Percentiles rank a stretch among this genome's conserved stretches.
phyloP scores from a whole-genome alignment of 345 rosid species.

The Eucalyptus cloeziana region DNA sequence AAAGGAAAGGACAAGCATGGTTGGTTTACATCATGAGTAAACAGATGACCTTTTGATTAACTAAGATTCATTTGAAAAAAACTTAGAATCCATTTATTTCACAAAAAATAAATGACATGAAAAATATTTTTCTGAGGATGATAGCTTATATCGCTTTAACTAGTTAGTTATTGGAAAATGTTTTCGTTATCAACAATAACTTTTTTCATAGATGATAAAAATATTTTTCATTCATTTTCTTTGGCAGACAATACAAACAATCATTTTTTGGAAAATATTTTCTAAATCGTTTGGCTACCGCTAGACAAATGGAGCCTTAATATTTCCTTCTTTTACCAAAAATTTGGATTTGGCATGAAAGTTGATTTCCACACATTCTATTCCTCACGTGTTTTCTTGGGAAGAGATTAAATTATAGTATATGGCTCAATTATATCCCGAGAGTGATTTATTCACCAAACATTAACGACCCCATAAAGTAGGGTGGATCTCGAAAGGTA shows the following conservation, averaged over 20 bases:
- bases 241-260: accelerated
- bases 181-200: not conserved
- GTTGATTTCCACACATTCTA: not conserved
- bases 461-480: not conserved
- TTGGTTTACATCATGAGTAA: not conserved
- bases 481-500: not conserved
- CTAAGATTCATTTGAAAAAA: not conserved
- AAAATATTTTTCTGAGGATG: accelerated
- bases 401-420: not conserved
- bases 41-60: not conserved
- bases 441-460: not conserved
- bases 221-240: accelerated
- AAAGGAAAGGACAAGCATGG: not conserved
- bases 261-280: not conserved
- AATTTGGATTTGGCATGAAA: not conserved
- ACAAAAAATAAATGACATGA: accelerated
- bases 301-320: not conserved
- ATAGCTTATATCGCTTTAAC: not conserved
- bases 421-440: not conserved
- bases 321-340: not conserved
- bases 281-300: not conserved
- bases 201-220: not conserved
- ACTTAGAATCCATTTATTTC: not conserved
- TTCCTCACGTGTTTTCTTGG: not conserved
- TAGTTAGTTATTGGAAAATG: not conserved